Base-by-base conservation (phyloP, 768 basidiomycete species). In the Kondoa malvinella region DNA sequence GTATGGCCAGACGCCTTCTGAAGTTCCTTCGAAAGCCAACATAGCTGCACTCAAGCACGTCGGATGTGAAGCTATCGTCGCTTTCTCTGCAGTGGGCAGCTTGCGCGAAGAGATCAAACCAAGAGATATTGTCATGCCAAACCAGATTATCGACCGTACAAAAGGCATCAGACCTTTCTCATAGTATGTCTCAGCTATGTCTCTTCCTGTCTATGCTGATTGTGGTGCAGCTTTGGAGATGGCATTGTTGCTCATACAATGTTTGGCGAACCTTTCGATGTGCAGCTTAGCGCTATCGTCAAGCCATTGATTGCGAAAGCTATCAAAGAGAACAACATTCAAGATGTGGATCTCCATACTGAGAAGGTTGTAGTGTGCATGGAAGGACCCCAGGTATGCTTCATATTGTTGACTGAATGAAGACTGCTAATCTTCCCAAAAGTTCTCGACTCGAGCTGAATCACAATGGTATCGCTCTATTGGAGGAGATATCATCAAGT, bases 371-470 rank as follows among this genome's bases (percentile, higher is more conserved):
- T 96, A 67, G 86, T 97, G 61, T 92, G 89, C 75, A 97, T 97
- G 90, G 92, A 97, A 76, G 92, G 92, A 62, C 88, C 88, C 33
- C 72, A 2, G 26, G 27, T 17, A 3, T n/a, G 21, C 62, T 25
- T 16, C 15, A 30, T 15, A 26, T 1, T 29, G 26, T 40, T 31
- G n/a, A 12, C n/a, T n/a, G 56, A 12, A 60, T 64, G 26, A 17
- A 8, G 31, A 56, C 15, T 64, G 26, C 50, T 62, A 15, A 33
- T 32, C 17, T 67, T 75, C 77, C 75, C 29, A 78, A 73, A 68
- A 91, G 78, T 99, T 99, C 81, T 94, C 91, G 66, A 99, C 94
- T n/a, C 80, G 94, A 40, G 94, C 94, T 21, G 94, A 99, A 82
- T 92, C 89, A 74, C 73, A 83, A 73, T 91, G 95, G 92, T 95